Evolutionary conservation across 345 rosid species (phyloP).

Genomic region (Mercurialis annua): DNA sequence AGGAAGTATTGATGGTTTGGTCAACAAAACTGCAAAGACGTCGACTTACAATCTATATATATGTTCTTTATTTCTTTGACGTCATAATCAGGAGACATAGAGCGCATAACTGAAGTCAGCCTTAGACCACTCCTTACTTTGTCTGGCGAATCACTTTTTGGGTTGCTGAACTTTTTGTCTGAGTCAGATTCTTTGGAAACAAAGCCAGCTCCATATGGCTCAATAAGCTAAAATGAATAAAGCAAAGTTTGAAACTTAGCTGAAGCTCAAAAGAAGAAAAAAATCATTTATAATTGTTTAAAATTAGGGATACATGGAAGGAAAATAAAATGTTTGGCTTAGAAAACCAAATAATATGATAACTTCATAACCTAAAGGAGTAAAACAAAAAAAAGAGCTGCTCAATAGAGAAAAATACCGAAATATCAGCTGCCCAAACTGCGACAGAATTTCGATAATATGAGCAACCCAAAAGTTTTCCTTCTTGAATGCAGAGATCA

Average conservation of each 20-base stretch:
- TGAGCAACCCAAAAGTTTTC: constrained; percentile 87
- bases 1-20: not conserved
- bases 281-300: constrained; percentile 4
- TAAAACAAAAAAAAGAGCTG: not conserved
- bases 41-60: constrained; percentile 85
- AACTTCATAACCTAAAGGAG: not conserved
- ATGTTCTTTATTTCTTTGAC: constrained; percentile 86
- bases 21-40: not conserved
- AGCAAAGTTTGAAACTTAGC: constrained; percentile 6
- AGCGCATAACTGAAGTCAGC: constrained; percentile 31
- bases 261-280: no score
- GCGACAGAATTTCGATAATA: constrained; percentile 74
- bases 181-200: constrained; percentile 40
- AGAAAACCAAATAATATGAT: not conserved
- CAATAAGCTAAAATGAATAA: constrained; percentile 53
- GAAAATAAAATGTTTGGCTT: constrained; percentile 2
- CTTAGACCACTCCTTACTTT: constrained; percentile 42
- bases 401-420: constrained; percentile 38
- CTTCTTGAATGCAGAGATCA: constrained; percentile 82
- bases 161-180: constrained; percentile 45
- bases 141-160: constrained; percentile 41
- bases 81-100: constrained; percentile 67
- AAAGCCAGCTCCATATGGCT: constrained; percentile 64
- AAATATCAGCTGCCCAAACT: constrained; percentile 82
- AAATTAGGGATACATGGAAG: constrained; percentile 1